Base-by-base conservation (phyloP, 495 filamentous ascomycete genomes). In the Podospora australis region DNA sequence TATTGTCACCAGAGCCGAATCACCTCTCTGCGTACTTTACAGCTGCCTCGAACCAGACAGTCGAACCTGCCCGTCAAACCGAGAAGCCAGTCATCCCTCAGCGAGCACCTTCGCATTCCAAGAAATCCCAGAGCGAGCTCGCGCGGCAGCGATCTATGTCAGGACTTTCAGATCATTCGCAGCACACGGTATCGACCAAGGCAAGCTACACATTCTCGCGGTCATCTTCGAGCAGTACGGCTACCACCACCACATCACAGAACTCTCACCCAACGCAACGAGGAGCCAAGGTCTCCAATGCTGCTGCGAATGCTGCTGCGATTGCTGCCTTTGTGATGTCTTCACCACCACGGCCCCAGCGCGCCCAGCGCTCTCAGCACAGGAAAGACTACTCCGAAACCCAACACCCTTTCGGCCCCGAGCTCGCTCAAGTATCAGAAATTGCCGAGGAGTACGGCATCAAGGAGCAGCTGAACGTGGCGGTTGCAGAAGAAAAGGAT, bases 11-110 rank as follows among this genome's bases (percentile, higher is more conserved):
- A 44, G 82, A 79, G 67, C 82, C 71, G 58, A 94, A 86, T 63
- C 91, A 90, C 54, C 76, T 92, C 13, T 86, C 88, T 10, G 77
- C 78, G 25, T 95, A 90, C 62, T 96, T 96, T 68, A n/a, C n/a
- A n/a, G 69, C 71, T 21, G 55, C 72, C 16, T 72, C 78, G 17
- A 74, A 70, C 38, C 68, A 68, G 41, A 62, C 72, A 1, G 72
- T 51, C 22, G 26, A 56, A 20, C 46, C 49, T 29, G 63, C 67
- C 2, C 67, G 39, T 11, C 35, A 50, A 11, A 32, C 64, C 6
- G 77, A 81, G 14, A 74, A 78, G 23, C 86, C 86, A 0, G 57
- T 70, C 35, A 78, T 95, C 38, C 89, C 90, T 2, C 74, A 81
- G 57, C 82, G 90, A 32, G 82, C 87, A 1, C 72, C 81, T 8